phyloP scores from a whole-genome alignment of 108 stramenopile species.

The Asterionellopsis glacialis region DNA sequence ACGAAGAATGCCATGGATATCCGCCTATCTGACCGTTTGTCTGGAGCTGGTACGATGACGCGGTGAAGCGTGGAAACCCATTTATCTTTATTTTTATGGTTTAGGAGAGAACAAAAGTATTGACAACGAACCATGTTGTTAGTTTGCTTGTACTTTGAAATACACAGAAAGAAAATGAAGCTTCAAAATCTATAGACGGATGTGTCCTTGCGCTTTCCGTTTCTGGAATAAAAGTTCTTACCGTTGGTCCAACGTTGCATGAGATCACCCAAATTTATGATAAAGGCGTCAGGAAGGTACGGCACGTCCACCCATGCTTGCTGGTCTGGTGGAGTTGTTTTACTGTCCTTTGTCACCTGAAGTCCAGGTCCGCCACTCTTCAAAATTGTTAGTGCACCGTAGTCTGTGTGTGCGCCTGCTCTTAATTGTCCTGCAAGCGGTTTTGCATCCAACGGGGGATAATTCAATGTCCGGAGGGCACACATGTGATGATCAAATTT shows the following conservation, averaged over 20 bases:
- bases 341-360: slow-evolving; percentile 29
- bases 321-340: neutral
- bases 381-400: slow-evolving; percentile 83
- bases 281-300: slow-evolving; percentile 46
- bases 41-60: slow-evolving; percentile 42
- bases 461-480: slow-evolving; percentile 76
- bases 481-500: slow-evolving; percentile 59
- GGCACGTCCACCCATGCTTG: slow-evolving; percentile 66
- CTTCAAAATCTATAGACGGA: neutral
- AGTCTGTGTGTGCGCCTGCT: slow-evolving; percentile 83
- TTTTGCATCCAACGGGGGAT: slow-evolving; percentile 31
- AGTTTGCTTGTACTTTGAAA: neutral
- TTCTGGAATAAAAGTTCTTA: neutral
- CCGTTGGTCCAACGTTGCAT: slow-evolving; percentile 90
- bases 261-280: slow-evolving; percentile 89
- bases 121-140: too few relatives aligned
- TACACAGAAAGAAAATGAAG: neutral
- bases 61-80: slow-evolving; percentile 82
- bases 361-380: slow-evolving; percentile 63
- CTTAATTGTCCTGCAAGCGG: slow-evolving; percentile 17
- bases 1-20: slow-evolving; percentile 84
- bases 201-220: neutral
- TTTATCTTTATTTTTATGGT: slow-evolving; percentile 25
- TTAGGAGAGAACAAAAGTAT: too few relatives aligned
- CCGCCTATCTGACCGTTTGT: slow-evolving; percentile 24